Base-by-base conservation (phyloP, 192 early-diverging fungal genomes). In the Dispira simplex region DNA sequence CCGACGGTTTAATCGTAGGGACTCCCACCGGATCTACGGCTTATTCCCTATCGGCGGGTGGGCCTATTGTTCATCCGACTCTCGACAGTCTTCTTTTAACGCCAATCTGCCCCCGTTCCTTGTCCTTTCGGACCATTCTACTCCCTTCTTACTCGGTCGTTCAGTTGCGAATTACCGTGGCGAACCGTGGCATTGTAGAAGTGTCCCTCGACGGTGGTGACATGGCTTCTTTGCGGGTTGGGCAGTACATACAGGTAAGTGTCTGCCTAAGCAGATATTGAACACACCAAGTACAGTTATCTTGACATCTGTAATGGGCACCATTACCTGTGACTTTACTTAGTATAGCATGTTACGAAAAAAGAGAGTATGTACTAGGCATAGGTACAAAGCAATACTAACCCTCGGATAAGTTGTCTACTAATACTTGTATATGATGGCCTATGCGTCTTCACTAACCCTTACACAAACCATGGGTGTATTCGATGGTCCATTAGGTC, bases 11-110 rank as follows among this genome's bases (percentile, higher is more conserved):
- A 32, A 91, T 95, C 51, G 82, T 93, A 12, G 81, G 83, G 10
- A 90, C 93, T 8, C 91, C 93, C 2, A 95, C 93, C 3, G 93
- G 93, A 11, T 92, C 90, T 20, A 95, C 93, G 0, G 93, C 93
- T 0, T 95, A 95, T 68, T 86, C 85, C 2, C 76, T 95, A 20
- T 91, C 89, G 18, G 89, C 91, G 0, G 85, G 89, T 48, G 89
- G 89, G 0, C 88, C 89, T 0, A 90, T 91, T 57, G 79, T 90
- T 11, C 88, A 91, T 56, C 89, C 89, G 27, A 77, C 82, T 9
- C 84, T 91, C 51, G 83, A 87, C 43, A 81, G 80, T 26, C 71
- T 91, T 43, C 62, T 89, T 0, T 46, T 91, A 51, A 89, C 88
- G 11, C 90, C 90, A 0, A 88, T 91, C 63, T 91, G 90, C 65